phyloP scores from a whole-genome alignment of 306 rosid genomes.

The cucumber (Cucumis sativus) region Cucumber_9930_V3 NC_026655.2:8251001-8251500 shows the following conservation, averaged over 20 bases:
- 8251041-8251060: conserved; percentile 61
- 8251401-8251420: no score
- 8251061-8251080: conserved; percentile 69
- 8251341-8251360: not conserved
- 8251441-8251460: not conserved
- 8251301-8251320: not conserved
- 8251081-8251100: conserved; percentile 87
- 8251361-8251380: not conserved
- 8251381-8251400: not conserved
- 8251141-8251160: conserved; percentile 62
- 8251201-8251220: conserved; percentile 58
- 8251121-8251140: conserved; percentile 92
- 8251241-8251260: conserved; percentile 46
- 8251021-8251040: conserved; percentile 52
- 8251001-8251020: conserved; percentile 70
- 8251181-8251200: conserved; percentile 53
- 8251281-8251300: not conserved
- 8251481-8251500: not conserved
- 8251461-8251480: not conserved
- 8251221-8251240: conserved; percentile 44
- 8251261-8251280: conserved; percentile 28
- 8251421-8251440: no score
- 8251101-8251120: conserved; percentile 98
- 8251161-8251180: conserved; percentile 64
- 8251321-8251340: not conserved